These are phyloP conservation scores for Pseudogymnoascus sp. DNA, from an alignment of 2,329 filamentous ascomycete genomes.

Conservation along the genomic window DNA sequence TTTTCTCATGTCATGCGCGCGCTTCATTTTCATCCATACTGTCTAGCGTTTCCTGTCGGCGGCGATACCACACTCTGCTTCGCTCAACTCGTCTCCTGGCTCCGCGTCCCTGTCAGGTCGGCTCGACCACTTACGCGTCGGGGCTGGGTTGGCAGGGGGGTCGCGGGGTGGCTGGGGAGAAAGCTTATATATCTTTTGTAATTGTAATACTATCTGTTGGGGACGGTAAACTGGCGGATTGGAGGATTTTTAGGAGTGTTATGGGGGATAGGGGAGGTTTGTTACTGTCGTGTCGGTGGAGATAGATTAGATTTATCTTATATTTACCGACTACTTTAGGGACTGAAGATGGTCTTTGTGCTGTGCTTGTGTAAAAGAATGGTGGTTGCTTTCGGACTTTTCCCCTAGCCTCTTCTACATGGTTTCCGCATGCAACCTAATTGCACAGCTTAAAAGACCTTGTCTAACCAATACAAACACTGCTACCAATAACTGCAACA, in stretches of 20 bases:
- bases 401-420: background rate
- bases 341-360: background rate
- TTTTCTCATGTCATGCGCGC: background rate
- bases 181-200: background rate
- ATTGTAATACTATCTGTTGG: slow-evolving; percentile 5
- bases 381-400: background rate
- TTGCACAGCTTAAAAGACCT: no score
- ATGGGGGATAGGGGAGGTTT: background rate
- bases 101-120: background rate
- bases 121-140: background rate
- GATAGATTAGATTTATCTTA: slow-evolving; percentile 1
- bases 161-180: background rate
- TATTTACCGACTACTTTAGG: background rate
- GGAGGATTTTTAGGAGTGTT: background rate
- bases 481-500: background rate
- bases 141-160: background rate
- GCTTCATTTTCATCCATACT: background rate
- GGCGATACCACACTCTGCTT: slow-evolving; percentile 8
- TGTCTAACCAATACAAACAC: background rate
- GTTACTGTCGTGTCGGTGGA: background rate
- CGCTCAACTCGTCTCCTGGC: background rate
- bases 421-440: background rate
- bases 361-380: background rate
- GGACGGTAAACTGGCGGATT: slow-evolving; percentile 4
- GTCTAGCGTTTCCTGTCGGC: slow-evolving; percentile 8